Base-by-base conservation (phyloP, 2,329 filamentous ascomycete species). In the Tolypocladium amazonense region DNA sequence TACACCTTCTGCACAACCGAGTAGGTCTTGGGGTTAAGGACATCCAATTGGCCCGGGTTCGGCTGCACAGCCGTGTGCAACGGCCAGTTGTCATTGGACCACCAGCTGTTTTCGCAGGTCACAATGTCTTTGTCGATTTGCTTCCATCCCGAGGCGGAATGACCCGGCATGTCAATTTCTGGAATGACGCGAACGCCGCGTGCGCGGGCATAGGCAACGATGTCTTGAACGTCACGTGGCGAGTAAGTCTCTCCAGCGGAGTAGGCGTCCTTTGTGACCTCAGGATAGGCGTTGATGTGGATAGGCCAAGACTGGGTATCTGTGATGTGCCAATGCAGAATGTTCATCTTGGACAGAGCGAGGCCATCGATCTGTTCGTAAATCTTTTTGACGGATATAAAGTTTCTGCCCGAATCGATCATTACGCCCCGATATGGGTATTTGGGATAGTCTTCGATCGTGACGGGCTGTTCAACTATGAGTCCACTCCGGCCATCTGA, bases 161-260 rank as follows among this genome's bases (percentile, higher is more conserved):
- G 81, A 54, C 80, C 79, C 3, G 81, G 81, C 78, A 83, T 83
- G 66, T 84, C 81, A 43, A 82, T 75, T 64, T 84, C 81, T 4
- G 81, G 81, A 25, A 84, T 75, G 59, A 84, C 72, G 52, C 81
- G 81, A n/a, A 84, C 73, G 55, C 76, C 81, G 33, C 80, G 80
- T 18, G 76, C 78, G 35, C 76, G 74, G 20, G 78, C 81, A 62
- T 82, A 83, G 15, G 68, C 66, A 57, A 83, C 74, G 56, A 83
- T 69, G 3, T 70, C 70, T 23, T 69, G 72, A 54, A 83, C 68
- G 60, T 76, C 72, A 0, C 66, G 64, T 1, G 77, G 73, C 3
- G 75, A 74, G 67, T 77, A 83, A 56, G 72, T 68, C 63, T 82
- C 78, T 5, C 74, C 73, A 12, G 70, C 58, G 0, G 81, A 83